phyloP scores from a whole-genome alignment of 192 early-diverging fungal species.

The Rhizoclosmatium globosum region DNA sequence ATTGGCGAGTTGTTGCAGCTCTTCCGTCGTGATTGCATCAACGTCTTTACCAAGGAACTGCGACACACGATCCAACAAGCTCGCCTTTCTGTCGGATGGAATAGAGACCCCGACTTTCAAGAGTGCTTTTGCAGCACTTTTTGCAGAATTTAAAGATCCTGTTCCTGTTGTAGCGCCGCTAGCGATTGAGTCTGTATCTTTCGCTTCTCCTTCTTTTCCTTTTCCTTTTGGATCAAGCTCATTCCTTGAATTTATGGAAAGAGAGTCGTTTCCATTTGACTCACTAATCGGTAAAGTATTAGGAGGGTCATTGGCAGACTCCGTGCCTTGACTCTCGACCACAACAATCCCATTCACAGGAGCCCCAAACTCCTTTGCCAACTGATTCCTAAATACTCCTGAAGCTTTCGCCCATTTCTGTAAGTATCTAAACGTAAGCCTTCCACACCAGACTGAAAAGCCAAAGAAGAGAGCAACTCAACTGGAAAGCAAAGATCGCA shows the following conservation, averaged over 20 bases:
- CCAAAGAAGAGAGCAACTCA: not conserved
- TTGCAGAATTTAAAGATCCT: not conserved
- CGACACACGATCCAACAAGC: slow-evolving; percentile 5
- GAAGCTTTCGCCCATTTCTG: slow-evolving; percentile 20
- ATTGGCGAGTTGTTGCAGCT: not conserved
- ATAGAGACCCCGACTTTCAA: not conserved
- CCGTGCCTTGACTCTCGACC: not conserved
- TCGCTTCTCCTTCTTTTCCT: not conserved
- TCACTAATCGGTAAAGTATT: too few relatives aligned
- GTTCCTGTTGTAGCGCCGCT: not conserved
- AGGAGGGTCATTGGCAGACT: too few relatives aligned
- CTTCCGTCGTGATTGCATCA: not conserved
- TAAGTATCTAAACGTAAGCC: not conserved
- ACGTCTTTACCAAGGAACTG: slow-evolving; percentile 1
- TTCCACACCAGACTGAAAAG: not conserved
- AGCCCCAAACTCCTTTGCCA: slow-evolving; percentile 4
- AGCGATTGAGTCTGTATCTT: not conserved
- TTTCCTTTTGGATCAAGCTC: not conserved
- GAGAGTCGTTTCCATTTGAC: too few relatives aligned
- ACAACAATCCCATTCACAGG: slow-evolving; percentile 14
- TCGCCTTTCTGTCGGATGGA: not conserved
- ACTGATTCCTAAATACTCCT: not conserved
- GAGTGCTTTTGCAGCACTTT: slow-evolving; percentile 16
- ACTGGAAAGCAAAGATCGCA: slow-evolving; percentile 17
- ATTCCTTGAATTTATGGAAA: too few relatives aligned